Conservation (phyloP, 2,329 filamentous ascomycete species). For the Catunica adiposa region DNA sequence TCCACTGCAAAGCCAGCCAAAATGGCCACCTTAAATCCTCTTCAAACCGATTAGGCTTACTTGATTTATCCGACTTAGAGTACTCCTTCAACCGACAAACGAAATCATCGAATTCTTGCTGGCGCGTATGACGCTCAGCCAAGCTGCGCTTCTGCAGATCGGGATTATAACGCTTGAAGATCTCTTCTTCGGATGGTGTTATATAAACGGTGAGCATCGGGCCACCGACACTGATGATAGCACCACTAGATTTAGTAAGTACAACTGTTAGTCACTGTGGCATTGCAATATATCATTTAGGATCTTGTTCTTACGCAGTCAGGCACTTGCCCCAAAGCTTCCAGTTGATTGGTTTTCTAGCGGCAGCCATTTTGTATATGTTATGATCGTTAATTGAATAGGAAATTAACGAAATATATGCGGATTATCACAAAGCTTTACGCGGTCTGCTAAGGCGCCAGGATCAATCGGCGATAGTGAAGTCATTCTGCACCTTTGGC, state of each 20-base stretch:
- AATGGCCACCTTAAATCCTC: too few relatives aligned
- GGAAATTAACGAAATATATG: neutral
- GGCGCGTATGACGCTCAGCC: constrained; percentile 57
- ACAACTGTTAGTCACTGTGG: neutral
- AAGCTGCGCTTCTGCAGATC: constrained; percentile 79
- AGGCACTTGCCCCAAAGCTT: constrained; percentile 53
- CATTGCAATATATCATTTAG: neutral
- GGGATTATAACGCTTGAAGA: constrained; percentile 83
- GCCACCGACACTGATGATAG: constrained; percentile 59
- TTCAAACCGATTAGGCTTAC: too few relatives aligned
- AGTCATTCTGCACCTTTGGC: constrained; percentile 5
- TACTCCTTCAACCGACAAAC: constrained; percentile 71
- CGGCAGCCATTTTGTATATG: neutral
- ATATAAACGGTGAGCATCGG: constrained; percentile 69
- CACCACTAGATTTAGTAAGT: constrained; percentile 37
- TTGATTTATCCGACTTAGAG: constrained; percentile 80
- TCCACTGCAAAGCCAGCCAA: constrained; percentile 14
- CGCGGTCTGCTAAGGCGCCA: neutral
- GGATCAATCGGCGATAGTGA: neutral
- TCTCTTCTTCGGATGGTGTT: constrained; percentile 74
- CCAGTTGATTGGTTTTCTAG: constrained; percentile 23
- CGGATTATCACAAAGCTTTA: too few relatives aligned
- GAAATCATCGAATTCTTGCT: constrained; percentile 83
- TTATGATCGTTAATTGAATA: neutral
- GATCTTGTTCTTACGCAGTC: constrained; percentile 36